Base-by-base conservation (phyloP, 495 filamentous ascomycete species). In the Penicillium silybi region DNA sequence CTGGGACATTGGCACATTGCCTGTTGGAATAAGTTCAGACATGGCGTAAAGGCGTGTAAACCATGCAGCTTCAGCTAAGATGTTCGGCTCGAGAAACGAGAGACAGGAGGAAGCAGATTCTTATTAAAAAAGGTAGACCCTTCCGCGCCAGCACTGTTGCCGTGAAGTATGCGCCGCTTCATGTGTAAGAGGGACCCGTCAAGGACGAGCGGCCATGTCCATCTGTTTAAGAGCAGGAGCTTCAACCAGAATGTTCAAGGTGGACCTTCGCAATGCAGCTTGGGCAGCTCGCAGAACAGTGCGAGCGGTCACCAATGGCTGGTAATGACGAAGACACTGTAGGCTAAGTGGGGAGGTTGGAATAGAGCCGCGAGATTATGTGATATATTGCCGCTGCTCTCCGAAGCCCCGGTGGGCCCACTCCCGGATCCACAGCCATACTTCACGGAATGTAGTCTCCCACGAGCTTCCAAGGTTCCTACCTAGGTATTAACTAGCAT, bases 1-100 rank as follows among this genome's bases (percentile, higher is more conserved):
- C 10, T 64, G 62, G 6, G 63, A 66, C 60, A 67, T 70, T 0
- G 68, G 54, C 22, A 46, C 49, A 41, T 71, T 64, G 13, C 9
- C 26, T 15, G 25, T 34, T 4, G 38, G 43, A 15, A 37, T 17
- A n/a, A 42, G 41, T 23, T 46, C 19, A 34, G 53, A 52, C 65
- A 67, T 71, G 22, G 18, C 48, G 46, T 26, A 19, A 6, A 39
- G 3, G n/a, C 37, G 1, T 4, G 15, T 19, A 6, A 10, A 18
- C 13, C 37, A 17, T 18, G 2, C 13, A 39, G 18, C 7, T 16
- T 39, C 6, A 18, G 29, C 1, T 32, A 10, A 32, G 9, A 32
- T 32, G 3, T 0, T 32, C 29, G 10, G 11, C 2, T 13, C 13
- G 2, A 1, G 2, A 10, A 4, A 32, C 1, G 10, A 32, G 2